These are phyloP conservation scores for Seminavis robusta DNA, from an alignment of 108 stramenopile species.

Conservation along the genomic window DNA sequence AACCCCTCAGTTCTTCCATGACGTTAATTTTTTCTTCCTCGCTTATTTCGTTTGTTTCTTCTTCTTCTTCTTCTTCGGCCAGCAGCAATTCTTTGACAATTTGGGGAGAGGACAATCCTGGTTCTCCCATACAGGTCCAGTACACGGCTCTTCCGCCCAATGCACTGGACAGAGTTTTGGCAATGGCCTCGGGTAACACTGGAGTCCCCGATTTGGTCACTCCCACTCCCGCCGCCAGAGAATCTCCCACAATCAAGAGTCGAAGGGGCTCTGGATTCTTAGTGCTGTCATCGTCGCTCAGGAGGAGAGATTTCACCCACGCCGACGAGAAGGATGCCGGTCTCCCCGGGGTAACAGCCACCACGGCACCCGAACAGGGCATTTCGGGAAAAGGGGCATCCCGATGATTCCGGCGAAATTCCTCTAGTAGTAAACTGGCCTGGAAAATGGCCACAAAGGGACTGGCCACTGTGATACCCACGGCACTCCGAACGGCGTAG, in stretches of 20 bases:
- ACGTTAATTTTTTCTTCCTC: not conserved
- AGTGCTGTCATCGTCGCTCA: not conserved
- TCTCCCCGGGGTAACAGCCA: constrained; percentile 13
- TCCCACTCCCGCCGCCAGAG: constrained; percentile 63
- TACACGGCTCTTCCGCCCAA: constrained; percentile 45
- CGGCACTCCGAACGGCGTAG: too few relatives aligned
- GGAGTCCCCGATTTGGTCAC: constrained; percentile 44
- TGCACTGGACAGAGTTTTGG: constrained; percentile 36
- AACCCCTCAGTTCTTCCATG: not conserved
- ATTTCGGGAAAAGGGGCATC: constrained; percentile 36
- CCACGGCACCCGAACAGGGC: constrained; percentile 39
- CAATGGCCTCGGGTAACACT: constrained; percentile 59
- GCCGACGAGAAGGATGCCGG: constrained; percentile 3
- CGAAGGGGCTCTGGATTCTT: constrained; percentile 42
- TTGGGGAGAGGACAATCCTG: constrained; percentile 29
- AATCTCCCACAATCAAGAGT: constrained; percentile 64
- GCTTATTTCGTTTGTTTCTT: not conserved
- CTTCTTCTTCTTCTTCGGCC: constrained; percentile 9
- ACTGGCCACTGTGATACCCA: constrained; percentile 1
- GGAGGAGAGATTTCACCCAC: not conserved
- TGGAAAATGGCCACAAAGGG: constrained; percentile 36
- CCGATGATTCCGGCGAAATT: constrained; percentile 29
- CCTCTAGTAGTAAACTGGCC: constrained; percentile 18
- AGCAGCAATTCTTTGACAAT: constrained; percentile 12
- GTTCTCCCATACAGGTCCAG: constrained; percentile 57